phyloP scores from a whole-genome alignment of 2,329 filamentous ascomycete genomes.

The Bipolaris gigantea region DNA sequence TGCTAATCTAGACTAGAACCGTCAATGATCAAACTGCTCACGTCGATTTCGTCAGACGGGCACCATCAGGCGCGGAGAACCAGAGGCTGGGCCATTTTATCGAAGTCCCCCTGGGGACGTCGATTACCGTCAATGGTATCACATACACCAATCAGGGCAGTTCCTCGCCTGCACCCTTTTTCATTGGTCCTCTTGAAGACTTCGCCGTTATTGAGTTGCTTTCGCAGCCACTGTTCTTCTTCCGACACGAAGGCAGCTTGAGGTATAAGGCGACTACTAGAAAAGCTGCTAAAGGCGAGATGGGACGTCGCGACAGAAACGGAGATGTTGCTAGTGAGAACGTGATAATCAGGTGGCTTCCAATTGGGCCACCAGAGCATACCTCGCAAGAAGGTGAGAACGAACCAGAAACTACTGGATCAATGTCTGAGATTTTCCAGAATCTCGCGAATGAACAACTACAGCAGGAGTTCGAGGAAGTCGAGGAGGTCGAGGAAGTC shows the following conservation, averaged over 20 bases:
- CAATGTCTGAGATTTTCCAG: background rate
- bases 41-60: constrained; percentile 5
- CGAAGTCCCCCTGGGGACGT: constrained; percentile 7
- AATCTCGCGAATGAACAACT: background rate
- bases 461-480: background rate
- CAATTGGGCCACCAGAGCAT: background rate
- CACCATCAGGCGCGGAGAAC: background rate
- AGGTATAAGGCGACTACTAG: background rate
- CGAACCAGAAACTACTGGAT: background rate
- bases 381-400: background rate
- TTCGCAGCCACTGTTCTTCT: constrained; percentile 27
- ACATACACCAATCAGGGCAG: constrained; percentile 15
- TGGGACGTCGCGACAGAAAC: constrained; percentile 2
- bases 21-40: background rate
- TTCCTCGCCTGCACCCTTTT: background rate
- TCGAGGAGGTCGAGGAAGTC: background rate
- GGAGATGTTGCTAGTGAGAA: background rate
- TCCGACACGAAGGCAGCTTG: constrained; percentile 13
- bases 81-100: constrained; percentile 13
- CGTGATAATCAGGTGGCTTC: background rate
- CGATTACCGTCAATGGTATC: constrained; percentile 22
- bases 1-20: constrained; percentile 1
- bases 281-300: background rate
- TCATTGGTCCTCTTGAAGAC: constrained; percentile 22
- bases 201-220: constrained; percentile 28